Evolutionary conservation across 2,329 filamentous ascomycete species (phyloP).

Genomic region (Talaromyces islandicus): DNA sequence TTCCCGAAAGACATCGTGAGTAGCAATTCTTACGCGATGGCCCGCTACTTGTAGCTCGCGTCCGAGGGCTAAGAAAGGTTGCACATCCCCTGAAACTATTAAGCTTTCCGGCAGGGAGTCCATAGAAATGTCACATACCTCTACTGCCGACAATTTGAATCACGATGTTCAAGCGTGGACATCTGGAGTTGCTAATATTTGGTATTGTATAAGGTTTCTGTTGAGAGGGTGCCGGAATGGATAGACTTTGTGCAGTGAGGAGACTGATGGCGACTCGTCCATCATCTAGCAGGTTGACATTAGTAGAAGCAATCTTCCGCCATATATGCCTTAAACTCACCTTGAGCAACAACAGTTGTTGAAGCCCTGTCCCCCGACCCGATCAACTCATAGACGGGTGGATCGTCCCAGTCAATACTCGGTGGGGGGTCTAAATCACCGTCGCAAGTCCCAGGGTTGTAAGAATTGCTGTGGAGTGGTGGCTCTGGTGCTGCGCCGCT

Average conservation of each 20-base stretch:
- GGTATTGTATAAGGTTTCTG: background rate
- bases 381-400: background rate
- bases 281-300: background rate
- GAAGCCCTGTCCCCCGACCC: background rate
- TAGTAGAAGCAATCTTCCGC: background rate
- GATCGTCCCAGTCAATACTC: background rate
- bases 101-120: constrained; percentile 17
- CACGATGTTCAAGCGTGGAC: constrained; percentile 55
- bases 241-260: background rate
- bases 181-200: constrained; percentile 1
- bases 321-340: background rate
- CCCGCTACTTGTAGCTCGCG: constrained; percentile 44
- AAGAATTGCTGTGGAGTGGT: background rate
- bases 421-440: background rate
- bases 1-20: constrained; percentile 26
- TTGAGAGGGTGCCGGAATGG: background rate
- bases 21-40: constrained; percentile 53
- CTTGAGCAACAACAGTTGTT: background rate
- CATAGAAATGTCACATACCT: constrained; percentile 33
- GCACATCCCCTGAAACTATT: constrained; percentile 29
- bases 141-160: constrained; percentile 70
- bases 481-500: too few relatives aligned
- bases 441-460: background rate
- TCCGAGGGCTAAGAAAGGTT: constrained; percentile 55
- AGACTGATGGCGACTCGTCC: background rate